These are phyloP conservation scores for Echeveria elegans DNA, from an alignment of 164 flowering plant genomes.

Conservation along the genomic window DNA sequence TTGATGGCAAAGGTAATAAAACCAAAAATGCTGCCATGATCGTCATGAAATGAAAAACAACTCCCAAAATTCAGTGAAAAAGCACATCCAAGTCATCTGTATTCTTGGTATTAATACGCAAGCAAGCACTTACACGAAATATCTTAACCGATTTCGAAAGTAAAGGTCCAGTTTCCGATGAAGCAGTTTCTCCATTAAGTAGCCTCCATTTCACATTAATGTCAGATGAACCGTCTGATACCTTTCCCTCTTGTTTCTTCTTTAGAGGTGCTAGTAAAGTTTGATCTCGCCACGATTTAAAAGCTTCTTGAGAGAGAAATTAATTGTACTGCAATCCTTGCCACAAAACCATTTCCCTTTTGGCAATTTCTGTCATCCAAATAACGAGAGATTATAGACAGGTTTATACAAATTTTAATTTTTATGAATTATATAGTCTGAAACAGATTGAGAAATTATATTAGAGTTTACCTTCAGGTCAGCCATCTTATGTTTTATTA, in stretches of 20 bases:
- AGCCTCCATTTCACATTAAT: slow-evolving; percentile 76
- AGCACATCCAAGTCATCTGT: background rate
- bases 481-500: slow-evolving; percentile 58
- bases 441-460: too few relatives aligned
- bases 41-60: background rate
- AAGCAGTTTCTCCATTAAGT: slow-evolving; percentile 56
- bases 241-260: slow-evolving; percentile 35
- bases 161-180: slow-evolving; percentile 47
- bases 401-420: background rate
- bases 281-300: slow-evolving; percentile 38
- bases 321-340: slow-evolving; percentile 48
- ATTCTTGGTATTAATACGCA: background rate
- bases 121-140: slow-evolving; percentile 69
- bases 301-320: slow-evolving; percentile 46
- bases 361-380: slow-evolving; percentile 66
- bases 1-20: too few relatives aligned
- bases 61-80: background rate
- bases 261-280: slow-evolving; percentile 31
- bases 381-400: slow-evolving; percentile 5
- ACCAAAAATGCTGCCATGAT: too few relatives aligned
- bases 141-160: slow-evolving; percentile 74
- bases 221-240: slow-evolving; percentile 12
- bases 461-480: slow-evolving; percentile 57
- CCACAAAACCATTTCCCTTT: slow-evolving; percentile 90
- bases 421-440: background rate